Percentiles rank a stretch among this genome's conserved stretches.
phyloP scores from a whole-genome alignment of 2,329 filamentous ascomycete species.

The Pseudofabraea citricarpa region DNA sequence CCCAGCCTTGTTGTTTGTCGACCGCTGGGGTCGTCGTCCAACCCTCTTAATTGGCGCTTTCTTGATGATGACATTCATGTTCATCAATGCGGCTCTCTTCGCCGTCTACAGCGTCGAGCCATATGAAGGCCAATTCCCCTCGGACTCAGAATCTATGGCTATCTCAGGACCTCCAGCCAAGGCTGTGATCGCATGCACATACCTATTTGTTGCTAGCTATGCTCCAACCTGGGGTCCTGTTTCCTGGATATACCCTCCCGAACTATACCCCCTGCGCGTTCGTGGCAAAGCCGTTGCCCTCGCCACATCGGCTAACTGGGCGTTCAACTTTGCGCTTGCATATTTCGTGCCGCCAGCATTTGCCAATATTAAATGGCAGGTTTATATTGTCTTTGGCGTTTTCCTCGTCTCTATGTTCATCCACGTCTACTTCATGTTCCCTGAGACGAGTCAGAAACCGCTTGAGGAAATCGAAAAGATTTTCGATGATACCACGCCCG shows the following conservation, averaged over 20 bases:
- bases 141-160: slow-evolving; percentile 38
- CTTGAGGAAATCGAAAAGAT: slow-evolving; percentile 48
- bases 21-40: slow-evolving; percentile 68
- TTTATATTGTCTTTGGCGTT: slow-evolving; percentile 47
- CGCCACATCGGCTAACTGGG: slow-evolving; percentile 46
- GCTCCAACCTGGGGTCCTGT: slow-evolving; percentile 47
- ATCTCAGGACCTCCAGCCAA: slow-evolving; percentile 46
- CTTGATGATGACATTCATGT: slow-evolving; percentile 34
- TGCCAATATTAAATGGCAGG: slow-evolving; percentile 43
- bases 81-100: slow-evolving; percentile 41
- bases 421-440: slow-evolving; percentile 50
- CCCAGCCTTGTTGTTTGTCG: slow-evolving; percentile 69
- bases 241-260: slow-evolving; percentile 45
- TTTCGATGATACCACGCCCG: slow-evolving; percentile 29
- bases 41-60: slow-evolving; percentile 57
- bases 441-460: slow-evolving; percentile 50
- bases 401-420: slow-evolving; percentile 45
- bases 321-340: slow-evolving; percentile 44
- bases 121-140: slow-evolving; percentile 30
- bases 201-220: slow-evolving; percentile 54
- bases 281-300: slow-evolving; percentile 50
- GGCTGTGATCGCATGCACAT: slow-evolving; percentile 60
- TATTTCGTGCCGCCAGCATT: slow-evolving; percentile 43
- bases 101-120: slow-evolving; percentile 33
- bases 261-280: slow-evolving; percentile 42